phyloP scores from a whole-genome alignment of 2,329 filamentous ascomycete genomes.

The Dactylellina parvicollis region DNA sequence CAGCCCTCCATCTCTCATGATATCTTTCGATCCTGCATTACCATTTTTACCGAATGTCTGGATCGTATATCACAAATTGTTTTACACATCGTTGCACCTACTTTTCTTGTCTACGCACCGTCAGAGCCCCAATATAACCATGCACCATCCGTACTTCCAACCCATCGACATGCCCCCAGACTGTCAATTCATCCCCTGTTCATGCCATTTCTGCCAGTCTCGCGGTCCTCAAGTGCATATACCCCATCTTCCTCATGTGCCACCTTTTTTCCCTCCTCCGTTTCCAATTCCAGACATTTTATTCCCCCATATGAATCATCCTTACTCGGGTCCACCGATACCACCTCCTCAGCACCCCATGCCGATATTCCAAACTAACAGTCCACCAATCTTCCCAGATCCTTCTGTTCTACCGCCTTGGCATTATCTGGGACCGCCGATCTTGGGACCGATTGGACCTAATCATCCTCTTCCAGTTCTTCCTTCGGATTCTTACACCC shows the following conservation, averaged over 20 bases:
- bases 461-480: background rate
- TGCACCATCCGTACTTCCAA: conserved; percentile 4
- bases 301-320: background rate
- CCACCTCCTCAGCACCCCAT: background rate
- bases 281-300: conserved; percentile 8
- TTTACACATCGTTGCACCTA: background rate
- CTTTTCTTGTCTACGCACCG: background rate
- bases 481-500: background rate
- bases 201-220: conserved; percentile 21
- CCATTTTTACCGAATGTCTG: background rate
- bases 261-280: conserved; percentile 5
- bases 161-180: background rate
- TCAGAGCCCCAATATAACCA: background rate
- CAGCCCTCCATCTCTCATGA: background rate
- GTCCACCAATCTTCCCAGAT: conserved; percentile 9
- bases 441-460: background rate
- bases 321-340: background rate
- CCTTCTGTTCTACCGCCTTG: conserved; percentile 4
- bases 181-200: conserved; percentile 12
- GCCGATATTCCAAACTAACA: conserved; percentile 22
- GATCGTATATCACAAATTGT: background rate
- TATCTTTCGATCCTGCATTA: background rate
- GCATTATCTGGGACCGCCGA: background rate
- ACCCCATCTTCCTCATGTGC: background rate
- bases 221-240: background rate